These are phyloP conservation scores for Claviceps lovelessii DNA, from an alignment of 2,329 filamentous ascomycete genomes.

Conservation along the genomic window DNA sequence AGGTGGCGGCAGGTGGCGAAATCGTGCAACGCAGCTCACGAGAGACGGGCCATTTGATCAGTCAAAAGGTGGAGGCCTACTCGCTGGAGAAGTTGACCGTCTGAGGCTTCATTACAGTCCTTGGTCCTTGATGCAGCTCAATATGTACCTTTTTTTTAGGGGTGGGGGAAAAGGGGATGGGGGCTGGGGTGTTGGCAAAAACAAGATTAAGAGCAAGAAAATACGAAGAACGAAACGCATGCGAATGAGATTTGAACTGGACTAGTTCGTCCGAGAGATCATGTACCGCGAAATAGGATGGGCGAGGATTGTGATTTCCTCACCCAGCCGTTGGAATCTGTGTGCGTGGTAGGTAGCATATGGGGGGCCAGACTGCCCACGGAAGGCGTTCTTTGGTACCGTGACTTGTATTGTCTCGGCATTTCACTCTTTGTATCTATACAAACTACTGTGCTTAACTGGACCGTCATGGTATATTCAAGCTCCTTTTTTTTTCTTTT, in stretches of 20 bases:
- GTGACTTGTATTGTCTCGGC: too few relatives aligned
- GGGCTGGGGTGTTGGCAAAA: not conserved
- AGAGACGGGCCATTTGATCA: slow-evolving; percentile 64
- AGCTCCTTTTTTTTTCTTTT: too few relatives aligned
- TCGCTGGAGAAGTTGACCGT: slow-evolving; percentile 64
- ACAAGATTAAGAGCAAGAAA: not conserved
- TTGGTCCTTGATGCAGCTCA: not conserved
- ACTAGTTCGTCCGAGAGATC: not conserved
- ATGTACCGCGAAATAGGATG: not conserved
- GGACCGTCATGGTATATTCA: too few relatives aligned
- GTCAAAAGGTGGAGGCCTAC: slow-evolving; percentile 69
- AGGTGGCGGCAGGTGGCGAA: slow-evolving; percentile 57
- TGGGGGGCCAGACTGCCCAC: not conserved
- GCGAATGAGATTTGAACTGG: not conserved
- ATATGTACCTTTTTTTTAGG: too few relatives aligned
- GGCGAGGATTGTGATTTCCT: not conserved
- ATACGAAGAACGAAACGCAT: not conserved
- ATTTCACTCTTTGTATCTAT: not conserved
- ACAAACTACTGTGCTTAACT: too few relatives aligned
- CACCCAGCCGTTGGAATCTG: not conserved
- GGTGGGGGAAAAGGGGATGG: too few relatives aligned
- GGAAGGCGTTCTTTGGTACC: not conserved
- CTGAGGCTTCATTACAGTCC: slow-evolving; percentile 23
- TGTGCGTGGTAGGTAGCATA: not conserved
- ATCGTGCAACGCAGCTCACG: slow-evolving; percentile 52